Percentiles rank a stretch among this genome's conserved stretches.
Conservation (phyloP, 2,329 filamentous ascomycete genomes). For the Aureobasidium subglaciale region DNA sequence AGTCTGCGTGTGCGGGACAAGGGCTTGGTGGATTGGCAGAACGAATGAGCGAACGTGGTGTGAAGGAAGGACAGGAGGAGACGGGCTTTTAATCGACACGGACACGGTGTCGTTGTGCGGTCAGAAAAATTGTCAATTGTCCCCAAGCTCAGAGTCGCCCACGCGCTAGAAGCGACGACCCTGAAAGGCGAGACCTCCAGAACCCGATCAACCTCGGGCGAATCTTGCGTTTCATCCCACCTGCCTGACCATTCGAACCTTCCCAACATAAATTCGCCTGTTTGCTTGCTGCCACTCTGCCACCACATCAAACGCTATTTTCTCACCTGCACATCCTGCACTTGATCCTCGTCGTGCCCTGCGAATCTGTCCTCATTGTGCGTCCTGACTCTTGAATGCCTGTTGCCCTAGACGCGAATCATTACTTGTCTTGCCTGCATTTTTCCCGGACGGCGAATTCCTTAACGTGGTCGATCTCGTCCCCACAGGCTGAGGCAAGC, state of each 20-base stretch:
- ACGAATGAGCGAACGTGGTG: conserved; percentile 7
- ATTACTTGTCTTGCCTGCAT: background rate
- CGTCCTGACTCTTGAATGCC: background rate
- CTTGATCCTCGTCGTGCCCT: background rate
- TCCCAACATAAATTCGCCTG: conserved; percentile 1
- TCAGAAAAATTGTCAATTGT: conserved; percentile 9
- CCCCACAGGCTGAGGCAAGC: conserved; percentile 3
- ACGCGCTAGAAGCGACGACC: conserved; percentile 12
- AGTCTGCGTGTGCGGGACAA: background rate
- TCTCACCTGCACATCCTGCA: background rate
- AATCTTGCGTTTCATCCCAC: conserved; percentile 9
- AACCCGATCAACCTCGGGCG: conserved; percentile 1
- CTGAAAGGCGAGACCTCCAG: conserved; percentile 11
- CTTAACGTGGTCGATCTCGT: conserved; percentile 6
- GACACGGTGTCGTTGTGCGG: background rate
- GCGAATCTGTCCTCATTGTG: background rate
- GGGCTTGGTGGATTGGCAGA: conserved; percentile 1
- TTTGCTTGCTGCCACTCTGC: background rate
- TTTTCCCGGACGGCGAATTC: background rate
- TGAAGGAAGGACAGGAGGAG: conserved; percentile 2
- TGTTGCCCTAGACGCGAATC: background rate
- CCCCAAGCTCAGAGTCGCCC: background rate
- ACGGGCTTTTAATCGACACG: conserved; percentile 4
- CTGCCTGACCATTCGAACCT: conserved; percentile 3
- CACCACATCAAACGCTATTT: background rate